phyloP scores from a whole-genome alignment of 768 basidiomycete genomes.

The Kwoniella mangroviensis region DNA sequence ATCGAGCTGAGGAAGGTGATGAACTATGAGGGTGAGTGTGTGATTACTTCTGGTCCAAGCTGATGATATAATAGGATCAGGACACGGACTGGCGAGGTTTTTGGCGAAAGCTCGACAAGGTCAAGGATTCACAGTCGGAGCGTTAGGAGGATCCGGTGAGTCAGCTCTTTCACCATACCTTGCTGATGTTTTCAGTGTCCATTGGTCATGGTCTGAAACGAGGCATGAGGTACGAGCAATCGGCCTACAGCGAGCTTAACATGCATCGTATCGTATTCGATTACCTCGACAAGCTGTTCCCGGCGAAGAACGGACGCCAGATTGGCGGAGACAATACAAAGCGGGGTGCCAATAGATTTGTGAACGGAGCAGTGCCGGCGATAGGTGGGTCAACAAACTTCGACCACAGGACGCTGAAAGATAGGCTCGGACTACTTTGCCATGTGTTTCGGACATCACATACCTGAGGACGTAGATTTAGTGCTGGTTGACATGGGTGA shows the following conservation, averaged over 20 bases:
- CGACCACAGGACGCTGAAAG: neutral
- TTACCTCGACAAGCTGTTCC: neutral
- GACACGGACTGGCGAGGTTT: neutral
- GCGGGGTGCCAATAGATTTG: too few species aligned
- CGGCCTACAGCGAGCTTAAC: constrained; percentile 14
- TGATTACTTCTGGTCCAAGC: too few species aligned
- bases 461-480: constrained; percentile 3
- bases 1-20: too few species aligned
- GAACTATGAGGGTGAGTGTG: too few species aligned
- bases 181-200: constrained; percentile 5
- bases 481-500: constrained; percentile 13
- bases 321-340: too few species aligned
- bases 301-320: too few species aligned
- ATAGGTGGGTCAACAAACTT: too few species aligned
- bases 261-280: constrained; percentile 10
- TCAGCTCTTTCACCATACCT: neutral
- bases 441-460: constrained; percentile 11
- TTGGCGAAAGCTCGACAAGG: constrained; percentile 4
- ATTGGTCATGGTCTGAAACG: constrained; percentile 9
- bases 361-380: too few species aligned
- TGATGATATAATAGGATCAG: neutral
- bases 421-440: constrained; percentile 8
- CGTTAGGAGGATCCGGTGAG: constrained; percentile 4
- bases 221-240: constrained; percentile 8
- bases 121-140: constrained; percentile 6